phyloP scores from a whole-genome alignment of 179 eudicot genomes.

The Patellifolia procumbens region DNA sequence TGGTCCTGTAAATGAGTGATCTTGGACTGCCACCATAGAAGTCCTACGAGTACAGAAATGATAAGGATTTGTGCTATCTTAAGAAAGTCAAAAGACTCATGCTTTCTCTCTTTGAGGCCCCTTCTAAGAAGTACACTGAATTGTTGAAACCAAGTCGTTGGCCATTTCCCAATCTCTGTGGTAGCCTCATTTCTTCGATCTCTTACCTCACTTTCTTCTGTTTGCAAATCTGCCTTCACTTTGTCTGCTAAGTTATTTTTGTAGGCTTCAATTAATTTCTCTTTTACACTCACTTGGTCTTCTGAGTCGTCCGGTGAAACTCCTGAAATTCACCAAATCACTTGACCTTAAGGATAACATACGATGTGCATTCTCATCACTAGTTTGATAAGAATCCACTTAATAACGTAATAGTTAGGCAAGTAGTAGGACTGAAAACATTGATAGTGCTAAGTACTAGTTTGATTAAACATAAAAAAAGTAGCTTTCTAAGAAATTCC shows the following conservation, averaged over 20 bases:
- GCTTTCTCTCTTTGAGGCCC: conserved; percentile 76
- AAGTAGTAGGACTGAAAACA: too few relatives aligned
- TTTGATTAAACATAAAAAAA: too few relatives aligned
- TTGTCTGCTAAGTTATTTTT: conserved; percentile 43
- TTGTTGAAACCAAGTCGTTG: conserved; percentile 84
- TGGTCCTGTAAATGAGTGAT: conserved; percentile 65
- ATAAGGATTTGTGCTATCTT: conserved; percentile 56
- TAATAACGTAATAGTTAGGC: too few relatives aligned
- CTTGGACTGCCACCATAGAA: conserved; percentile 80
- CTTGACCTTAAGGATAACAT: too few relatives aligned
- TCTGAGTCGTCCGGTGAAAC: conserved; percentile 50
- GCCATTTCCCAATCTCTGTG: conserved; percentile 46
- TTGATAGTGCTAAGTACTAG: too few relatives aligned
- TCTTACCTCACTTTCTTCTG: background rate
- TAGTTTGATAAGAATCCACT: too few relatives aligned
- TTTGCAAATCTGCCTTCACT: conserved; percentile 46
- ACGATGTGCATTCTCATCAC: too few relatives aligned
- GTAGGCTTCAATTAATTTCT: conserved; percentile 48
- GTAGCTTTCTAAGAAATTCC: too few relatives aligned
- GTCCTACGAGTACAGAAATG: conserved; percentile 58
- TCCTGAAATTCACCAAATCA: conserved; percentile 39
- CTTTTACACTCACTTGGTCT: conserved; percentile 52
- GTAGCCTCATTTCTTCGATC: conserved; percentile 18
- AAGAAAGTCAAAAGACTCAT: conserved; percentile 52
- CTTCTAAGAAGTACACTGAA: conserved; percentile 60